Conservation (phyloP, 148 eudicot genomes). For the Cornus controversa region DNA sequence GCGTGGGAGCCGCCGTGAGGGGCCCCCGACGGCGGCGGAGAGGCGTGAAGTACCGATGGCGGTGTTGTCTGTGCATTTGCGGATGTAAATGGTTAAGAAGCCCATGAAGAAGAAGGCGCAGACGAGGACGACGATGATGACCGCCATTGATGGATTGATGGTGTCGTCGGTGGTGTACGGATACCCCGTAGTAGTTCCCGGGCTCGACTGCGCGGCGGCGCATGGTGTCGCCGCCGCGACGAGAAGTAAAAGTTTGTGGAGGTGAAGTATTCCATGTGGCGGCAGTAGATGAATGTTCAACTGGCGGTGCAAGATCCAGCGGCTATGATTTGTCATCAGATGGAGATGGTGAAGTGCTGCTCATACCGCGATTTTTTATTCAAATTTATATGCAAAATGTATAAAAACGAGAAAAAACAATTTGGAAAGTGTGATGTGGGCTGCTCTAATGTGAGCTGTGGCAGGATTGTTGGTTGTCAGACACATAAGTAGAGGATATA, state of each 20-base stretch:
- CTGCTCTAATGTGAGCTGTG: too few relatives aligned
- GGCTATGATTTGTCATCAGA: not conserved
- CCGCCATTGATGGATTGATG: conserved; percentile 26
- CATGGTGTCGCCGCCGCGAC: not conserved
- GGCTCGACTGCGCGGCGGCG: conserved; percentile 9
- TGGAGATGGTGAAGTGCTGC: not conserved
- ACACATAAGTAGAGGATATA: too few relatives aligned
- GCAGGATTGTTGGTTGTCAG: too few relatives aligned
- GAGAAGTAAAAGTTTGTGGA: conserved; percentile 1
- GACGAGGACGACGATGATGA: conserved; percentile 23
- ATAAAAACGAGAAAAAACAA: too few relatives aligned
- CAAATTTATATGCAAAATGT: not conserved
- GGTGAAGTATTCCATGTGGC: not conserved
- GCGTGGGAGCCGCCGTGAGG: not conserved
- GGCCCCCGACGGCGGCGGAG: not conserved
- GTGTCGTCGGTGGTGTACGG: not conserved
- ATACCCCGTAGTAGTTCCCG: not conserved
- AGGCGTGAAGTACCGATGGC: not conserved
- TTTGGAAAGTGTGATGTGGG: too few relatives aligned
- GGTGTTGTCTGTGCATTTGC: conserved; percentile 14
- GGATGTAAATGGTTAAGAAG: conserved; percentile 34
- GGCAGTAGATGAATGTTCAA: too few relatives aligned
- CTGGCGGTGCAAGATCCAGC: not conserved
- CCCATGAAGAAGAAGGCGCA: conserved; percentile 34
- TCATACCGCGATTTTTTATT: not conserved